Evolutionary conservation across 768 basidiomycete species (phyloP).

Genomic region (Serendipita vermifera): DNA sequence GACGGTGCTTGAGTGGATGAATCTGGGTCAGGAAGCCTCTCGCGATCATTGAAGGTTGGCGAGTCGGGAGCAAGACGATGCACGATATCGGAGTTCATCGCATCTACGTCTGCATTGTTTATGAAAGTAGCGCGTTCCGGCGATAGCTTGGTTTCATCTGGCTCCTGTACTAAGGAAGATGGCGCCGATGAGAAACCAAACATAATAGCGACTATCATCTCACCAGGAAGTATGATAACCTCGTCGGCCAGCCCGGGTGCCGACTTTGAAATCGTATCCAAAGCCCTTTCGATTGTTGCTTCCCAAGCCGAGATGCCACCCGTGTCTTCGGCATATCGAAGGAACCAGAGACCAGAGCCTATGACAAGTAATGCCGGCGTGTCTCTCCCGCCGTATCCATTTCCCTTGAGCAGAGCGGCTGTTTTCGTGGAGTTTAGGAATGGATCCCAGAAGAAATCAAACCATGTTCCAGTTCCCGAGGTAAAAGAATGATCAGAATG

Average conservation of each 20-base stretch:
- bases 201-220: too few species aligned
- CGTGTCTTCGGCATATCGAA: conserved; percentile 47
- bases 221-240: conserved; percentile 54
- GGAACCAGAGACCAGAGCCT: conserved; percentile 82
- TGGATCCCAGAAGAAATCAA: conserved; percentile 76
- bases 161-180: conserved; percentile 49
- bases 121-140: conserved; percentile 53
- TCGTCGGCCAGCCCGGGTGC: conserved; percentile 45
- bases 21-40: background rate
- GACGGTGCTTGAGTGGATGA: conserved; percentile 15
- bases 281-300: conserved; percentile 51
- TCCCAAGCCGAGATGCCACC: conserved; percentile 65
- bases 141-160: conserved; percentile 53
- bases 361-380: conserved; percentile 59
- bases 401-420: conserved; percentile 30
- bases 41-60: conserved; percentile 21
- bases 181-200: too few species aligned
- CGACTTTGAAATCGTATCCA: conserved; percentile 34
- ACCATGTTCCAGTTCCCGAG: conserved; percentile 32
- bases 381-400: conserved; percentile 17
- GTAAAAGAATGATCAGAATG: conserved; percentile 50
- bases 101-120: conserved; percentile 66
- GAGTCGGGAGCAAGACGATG: conserved; percentile 38
- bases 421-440: conserved; percentile 62
- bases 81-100: conserved; percentile 78